Evolutionary conservation across 495 filamentous ascomycete genomes (phyloP).

Genomic region (Penicillium subrubescens): DNA sequence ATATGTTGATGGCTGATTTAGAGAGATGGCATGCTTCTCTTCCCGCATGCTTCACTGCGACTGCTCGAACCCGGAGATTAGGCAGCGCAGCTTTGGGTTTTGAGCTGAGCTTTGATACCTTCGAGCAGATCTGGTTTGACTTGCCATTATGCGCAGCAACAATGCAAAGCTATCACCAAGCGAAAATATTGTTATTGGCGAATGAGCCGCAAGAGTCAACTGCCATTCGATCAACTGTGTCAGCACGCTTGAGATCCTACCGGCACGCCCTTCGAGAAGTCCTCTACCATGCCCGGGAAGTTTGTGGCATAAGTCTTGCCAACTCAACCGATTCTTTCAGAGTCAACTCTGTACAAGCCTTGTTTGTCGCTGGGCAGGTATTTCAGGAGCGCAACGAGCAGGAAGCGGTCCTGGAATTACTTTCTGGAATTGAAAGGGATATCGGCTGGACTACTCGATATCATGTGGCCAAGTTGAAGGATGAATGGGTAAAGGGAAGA

Average conservation of each 20-base stretch:
- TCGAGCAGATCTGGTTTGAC: background rate
- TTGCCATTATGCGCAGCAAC: background rate
- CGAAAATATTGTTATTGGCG: background rate
- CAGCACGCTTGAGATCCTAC: background rate
- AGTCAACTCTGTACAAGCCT: background rate
- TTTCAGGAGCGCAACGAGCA: constrained; percentile 19
- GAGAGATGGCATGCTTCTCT: background rate
- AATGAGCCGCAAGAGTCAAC: background rate
- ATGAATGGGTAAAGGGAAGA: constrained; percentile 56
- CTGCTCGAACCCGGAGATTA: background rate
- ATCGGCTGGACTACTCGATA: constrained; percentile 27
- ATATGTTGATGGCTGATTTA: background rate
- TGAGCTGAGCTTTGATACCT: background rate
- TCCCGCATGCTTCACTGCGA: background rate
- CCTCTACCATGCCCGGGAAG: background rate
- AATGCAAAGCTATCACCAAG: background rate
- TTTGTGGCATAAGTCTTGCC: background rate
- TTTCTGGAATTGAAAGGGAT: constrained; percentile 23
- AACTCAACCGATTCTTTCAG: background rate
- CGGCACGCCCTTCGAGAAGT: background rate
- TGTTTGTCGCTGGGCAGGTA: background rate
- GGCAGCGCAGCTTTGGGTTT: background rate
- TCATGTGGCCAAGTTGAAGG: constrained; percentile 22
- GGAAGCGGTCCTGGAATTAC: constrained; percentile 24
- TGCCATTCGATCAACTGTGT: background rate